Conservation (phyloP, 2,329 filamentous ascomycete species). For the Herpotrichia juniperi region DNA sequence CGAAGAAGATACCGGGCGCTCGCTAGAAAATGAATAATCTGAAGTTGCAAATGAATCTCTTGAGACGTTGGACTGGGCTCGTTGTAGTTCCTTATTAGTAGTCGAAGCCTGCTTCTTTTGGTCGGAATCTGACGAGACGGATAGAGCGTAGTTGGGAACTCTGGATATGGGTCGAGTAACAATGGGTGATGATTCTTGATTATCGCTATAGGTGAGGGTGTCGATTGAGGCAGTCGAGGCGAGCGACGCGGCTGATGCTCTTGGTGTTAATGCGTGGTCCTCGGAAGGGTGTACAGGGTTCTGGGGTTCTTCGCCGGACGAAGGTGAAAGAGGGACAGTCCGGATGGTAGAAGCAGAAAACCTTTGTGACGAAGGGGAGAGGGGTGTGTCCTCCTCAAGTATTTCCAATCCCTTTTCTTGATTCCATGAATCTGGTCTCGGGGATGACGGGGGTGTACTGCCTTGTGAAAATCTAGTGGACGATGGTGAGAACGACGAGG, state of each 20-base stretch:
- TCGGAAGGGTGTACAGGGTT: no score
- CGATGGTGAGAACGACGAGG: conserved; percentile 43
- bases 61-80: conserved; percentile 37
- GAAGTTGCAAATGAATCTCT: conserved; percentile 44
- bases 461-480: conserved; percentile 47
- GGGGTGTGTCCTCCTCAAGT: conserved; percentile 38
- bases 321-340: conserved; percentile 44
- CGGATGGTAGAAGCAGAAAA: conserved; percentile 44
- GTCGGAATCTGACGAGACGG: conserved; percentile 32
- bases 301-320: conserved; percentile 39
- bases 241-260: conserved; percentile 44
- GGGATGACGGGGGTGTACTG: conserved; percentile 47
- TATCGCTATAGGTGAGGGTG: conserved; percentile 23
- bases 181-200: conserved; percentile 36
- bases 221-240: conserved; percentile 37
- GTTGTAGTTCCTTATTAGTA: conserved; percentile 35
- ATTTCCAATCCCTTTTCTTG: conserved; percentile 39
- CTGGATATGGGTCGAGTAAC: conserved; percentile 28
- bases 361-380: conserved; percentile 23
- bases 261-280: conserved; percentile 41
- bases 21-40: conserved; percentile 40
- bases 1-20: conserved; percentile 35
- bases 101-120: conserved; percentile 39
- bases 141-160: conserved; percentile 28
- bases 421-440: conserved; percentile 33